Evolutionary conservation across 2,329 filamentous ascomycete genomes (phyloP).

Genomic region (Capronia coronata): DNA sequence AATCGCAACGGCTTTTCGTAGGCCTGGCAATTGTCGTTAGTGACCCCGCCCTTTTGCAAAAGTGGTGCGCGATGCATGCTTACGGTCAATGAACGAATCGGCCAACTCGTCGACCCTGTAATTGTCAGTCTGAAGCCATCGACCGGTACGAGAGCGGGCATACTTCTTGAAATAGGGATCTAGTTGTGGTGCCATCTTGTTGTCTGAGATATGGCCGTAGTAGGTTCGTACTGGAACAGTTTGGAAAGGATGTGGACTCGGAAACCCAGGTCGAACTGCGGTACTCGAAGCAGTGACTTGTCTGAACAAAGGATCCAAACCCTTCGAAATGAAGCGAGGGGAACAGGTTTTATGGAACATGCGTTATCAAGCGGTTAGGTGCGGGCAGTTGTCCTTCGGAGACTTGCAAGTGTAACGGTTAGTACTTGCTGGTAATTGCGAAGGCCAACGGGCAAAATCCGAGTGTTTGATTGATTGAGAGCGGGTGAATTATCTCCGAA

Average conservation of each 20-base stretch:
- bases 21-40: constrained; percentile 36
- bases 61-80: constrained; percentile 25
- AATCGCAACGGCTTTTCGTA: constrained; percentile 88
- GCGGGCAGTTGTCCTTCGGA: constrained; percentile 2
- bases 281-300: constrained; percentile 1
- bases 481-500: background rate
- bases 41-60: constrained; percentile 2
- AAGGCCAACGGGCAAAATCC: constrained; percentile 3
- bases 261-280: constrained; percentile 1
- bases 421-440: background rate
- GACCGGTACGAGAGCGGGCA: constrained; percentile 17
- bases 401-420: background rate
- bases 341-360: constrained; percentile 11
- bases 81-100: constrained; percentile 76
- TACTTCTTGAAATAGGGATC: constrained; percentile 84
- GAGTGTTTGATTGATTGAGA: too few species aligned
- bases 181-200: constrained; percentile 81
- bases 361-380: constrained; percentile 11
- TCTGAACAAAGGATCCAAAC: constrained; percentile 4
- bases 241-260: background rate
- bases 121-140: constrained; percentile 5
- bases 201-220: constrained; percentile 42
- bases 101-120: constrained; percentile 65
- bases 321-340: constrained; percentile 7
- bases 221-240: constrained; percentile 32